Percentiles rank a stretch among this genome's conserved stretches.
phyloP scores from a whole-genome alignment of 495 filamentous ascomycete species.

The Clohesyomyces aquaticus region DNA sequence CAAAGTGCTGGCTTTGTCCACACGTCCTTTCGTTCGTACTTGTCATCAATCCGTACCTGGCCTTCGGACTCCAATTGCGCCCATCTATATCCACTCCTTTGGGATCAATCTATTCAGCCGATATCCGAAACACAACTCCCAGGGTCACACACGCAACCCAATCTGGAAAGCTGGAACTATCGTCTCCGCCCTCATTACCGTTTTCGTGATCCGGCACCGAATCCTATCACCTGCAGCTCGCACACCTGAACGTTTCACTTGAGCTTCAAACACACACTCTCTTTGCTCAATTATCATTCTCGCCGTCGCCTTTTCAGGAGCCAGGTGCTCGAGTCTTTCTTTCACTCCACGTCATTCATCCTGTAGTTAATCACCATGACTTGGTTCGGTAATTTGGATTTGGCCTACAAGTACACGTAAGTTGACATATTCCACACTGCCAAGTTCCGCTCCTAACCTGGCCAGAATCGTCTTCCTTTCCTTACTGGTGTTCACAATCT shows the following conservation, averaged over 20 bases:
- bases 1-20: conserved; percentile 15
- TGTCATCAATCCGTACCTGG: neutral
- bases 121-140: conserved; percentile 12
- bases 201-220: neutral
- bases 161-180: conserved; percentile 14
- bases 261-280: neutral
- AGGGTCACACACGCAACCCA: conserved; percentile 8
- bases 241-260: conserved; percentile 14
- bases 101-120: conserved; percentile 11
- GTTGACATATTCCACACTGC: neutral
- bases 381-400: conserved; percentile 28
- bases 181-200: conserved; percentile 20
- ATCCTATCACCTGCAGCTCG: conserved; percentile 4
- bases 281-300: conserved; percentile 12
- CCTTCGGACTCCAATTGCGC: neutral
- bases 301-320: conserved; percentile 7
- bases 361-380: conserved; percentile 18
- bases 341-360: neutral
- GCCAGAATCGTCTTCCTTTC: conserved; percentile 29
- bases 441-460: neutral
- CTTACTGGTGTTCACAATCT: conserved; percentile 32
- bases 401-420: conserved; percentile 37
- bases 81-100: conserved; percentile 1
- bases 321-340: conserved; percentile 27
- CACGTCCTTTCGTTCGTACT: conserved; percentile 31